Conservation (phyloP, 2,329 filamentous ascomycete species). For the Curvularia lunata region DNA sequence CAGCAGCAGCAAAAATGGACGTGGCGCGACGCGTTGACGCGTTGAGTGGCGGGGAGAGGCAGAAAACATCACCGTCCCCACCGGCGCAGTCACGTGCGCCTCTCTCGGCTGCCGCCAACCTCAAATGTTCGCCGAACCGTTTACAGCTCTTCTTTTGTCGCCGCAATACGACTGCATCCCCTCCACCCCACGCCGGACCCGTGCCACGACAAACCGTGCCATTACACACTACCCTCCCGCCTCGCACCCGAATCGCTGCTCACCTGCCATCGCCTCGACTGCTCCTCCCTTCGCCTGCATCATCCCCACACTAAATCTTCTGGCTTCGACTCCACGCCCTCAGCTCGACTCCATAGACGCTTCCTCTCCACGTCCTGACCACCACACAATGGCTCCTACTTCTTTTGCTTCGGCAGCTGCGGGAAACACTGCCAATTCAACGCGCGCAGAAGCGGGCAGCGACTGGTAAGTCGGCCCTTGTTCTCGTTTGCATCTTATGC, state of each 20-base stretch:
- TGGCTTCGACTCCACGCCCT: constrained; percentile 33
- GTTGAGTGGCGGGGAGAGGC: constrained; percentile 8
- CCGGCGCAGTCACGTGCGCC: constrained; percentile 15
- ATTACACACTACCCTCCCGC: constrained; percentile 15
- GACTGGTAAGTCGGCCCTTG: constrained; percentile 54
- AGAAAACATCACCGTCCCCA: constrained; percentile 11
- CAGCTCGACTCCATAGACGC: constrained; percentile 29
- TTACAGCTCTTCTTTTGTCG: constrained; percentile 25
- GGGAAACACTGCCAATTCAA: constrained; percentile 50
- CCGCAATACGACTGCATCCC: constrained; percentile 25
- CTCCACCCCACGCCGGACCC: constrained; percentile 6
- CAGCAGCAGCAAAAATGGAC: background rate
- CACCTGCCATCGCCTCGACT: constrained; percentile 28
- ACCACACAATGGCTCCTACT: constrained; percentile 54
- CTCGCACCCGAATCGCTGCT: constrained; percentile 26
- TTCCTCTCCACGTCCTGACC: constrained; percentile 22
- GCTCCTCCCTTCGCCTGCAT: constrained; percentile 35
- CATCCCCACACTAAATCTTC: constrained; percentile 33
- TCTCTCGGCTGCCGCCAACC: constrained; percentile 24
- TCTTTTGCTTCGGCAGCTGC: constrained; percentile 60
- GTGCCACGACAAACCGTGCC: constrained; percentile 46
- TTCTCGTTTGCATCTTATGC: constrained; percentile 2
- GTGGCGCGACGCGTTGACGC: constrained; percentile 17
- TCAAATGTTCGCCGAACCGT: constrained; percentile 23
- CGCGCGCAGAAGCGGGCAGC: constrained; percentile 52